A percentile compares a stretch with the other conserved stretches of the same genome.
Conservation (phyloP, 257 asterid genomes). For the Solanum microdontum region DNA sequence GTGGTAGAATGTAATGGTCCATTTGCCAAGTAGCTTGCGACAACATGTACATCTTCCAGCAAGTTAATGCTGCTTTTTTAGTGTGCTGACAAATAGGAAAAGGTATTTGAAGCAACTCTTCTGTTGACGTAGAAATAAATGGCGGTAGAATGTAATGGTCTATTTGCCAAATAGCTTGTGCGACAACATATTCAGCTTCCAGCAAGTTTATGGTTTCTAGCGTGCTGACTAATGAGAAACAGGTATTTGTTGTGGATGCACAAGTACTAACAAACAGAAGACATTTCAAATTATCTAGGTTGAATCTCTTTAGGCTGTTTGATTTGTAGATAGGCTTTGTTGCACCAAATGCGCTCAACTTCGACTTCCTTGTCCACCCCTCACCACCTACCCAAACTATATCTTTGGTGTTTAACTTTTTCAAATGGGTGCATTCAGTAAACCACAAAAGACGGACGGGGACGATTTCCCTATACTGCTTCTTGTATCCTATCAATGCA, state of each 20-base stretch:
- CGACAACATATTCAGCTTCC: background rate
- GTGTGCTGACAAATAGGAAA: background rate
- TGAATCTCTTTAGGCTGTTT: background rate
- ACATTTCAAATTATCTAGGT: background rate
- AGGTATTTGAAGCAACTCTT: background rate
- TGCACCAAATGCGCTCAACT: background rate
- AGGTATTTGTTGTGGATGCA: background rate
- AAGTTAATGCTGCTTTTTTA: background rate
- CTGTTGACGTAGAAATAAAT: background rate
- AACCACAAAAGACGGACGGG: background rate
- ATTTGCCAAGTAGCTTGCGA: background rate
- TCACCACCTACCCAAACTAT: background rate
- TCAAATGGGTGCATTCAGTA: background rate
- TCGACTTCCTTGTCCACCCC: background rate
- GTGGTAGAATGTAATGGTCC: background rate
- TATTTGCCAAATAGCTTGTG: background rate
- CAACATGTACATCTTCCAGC: accelerated
- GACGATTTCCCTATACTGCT: background rate
- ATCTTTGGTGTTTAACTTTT: background rate
- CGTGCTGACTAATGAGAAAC: background rate
- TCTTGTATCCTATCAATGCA: background rate
- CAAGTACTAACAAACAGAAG: background rate
- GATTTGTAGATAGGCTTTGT: background rate
- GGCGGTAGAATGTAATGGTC: background rate
- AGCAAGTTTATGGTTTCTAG: background rate